Evolutionary conservation across 108 stramenopile species (phyloP).

Genomic region (Hondaea fermentalgiana): DNA sequence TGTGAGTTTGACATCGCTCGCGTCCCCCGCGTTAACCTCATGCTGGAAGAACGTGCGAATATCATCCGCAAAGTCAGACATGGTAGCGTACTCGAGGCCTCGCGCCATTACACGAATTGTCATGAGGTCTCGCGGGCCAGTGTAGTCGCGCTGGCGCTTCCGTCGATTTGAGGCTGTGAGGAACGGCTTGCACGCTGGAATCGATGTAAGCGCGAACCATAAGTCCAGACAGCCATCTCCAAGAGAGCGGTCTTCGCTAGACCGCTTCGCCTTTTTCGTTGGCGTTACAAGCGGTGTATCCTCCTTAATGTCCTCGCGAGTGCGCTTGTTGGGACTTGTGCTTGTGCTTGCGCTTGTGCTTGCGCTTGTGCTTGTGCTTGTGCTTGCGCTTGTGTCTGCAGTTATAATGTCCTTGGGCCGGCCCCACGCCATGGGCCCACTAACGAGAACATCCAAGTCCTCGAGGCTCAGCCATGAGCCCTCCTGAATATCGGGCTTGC

Average conservation of each 20-base stretch:
- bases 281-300: not conserved
- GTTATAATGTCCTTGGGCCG: not conserved
- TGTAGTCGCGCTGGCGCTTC: slow-evolving; percentile 25
- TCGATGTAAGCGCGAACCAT: not conserved
- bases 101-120: slow-evolving; percentile 3
- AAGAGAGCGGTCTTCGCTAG: not conserved
- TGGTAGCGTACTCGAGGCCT: not conserved
- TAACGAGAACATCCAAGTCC: not conserved
- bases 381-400: not conserved
- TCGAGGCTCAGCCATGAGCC: not conserved
- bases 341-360: not conserved
- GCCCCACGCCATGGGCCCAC: not conserved
- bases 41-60: not conserved
- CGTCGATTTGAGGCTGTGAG: slow-evolving; percentile 15
- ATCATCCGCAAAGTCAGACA: not conserved
- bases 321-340: too few species aligned
- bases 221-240: not conserved
- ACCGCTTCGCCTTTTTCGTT: not conserved
- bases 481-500: not conserved
- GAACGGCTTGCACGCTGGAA: not conserved
- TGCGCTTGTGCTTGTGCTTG: not conserved
- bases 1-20: not conserved
- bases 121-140: slow-evolving; percentile 45
- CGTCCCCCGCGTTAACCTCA: not conserved
- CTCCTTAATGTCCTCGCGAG: too few species aligned